Evolutionary conservation across 176 grass and related monocot genomes (phyloP), one percentile per base, ranked within the genome.

Genomic region (Dactylis glomerata): DNA sequence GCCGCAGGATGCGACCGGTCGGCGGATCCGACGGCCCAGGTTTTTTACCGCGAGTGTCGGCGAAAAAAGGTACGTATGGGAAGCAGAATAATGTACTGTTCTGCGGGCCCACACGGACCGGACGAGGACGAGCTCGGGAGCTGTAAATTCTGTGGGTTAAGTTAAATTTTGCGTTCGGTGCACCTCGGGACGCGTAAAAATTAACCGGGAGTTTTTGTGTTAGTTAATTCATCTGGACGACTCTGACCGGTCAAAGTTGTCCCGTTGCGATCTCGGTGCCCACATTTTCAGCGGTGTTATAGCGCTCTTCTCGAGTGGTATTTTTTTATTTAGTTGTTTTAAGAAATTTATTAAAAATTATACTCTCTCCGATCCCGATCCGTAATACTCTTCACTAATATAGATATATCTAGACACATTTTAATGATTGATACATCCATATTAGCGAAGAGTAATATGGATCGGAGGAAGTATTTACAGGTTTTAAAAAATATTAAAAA

Each of bases 1-100:
- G 77, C 88, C 83, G 83, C 83, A 15, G 83, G 88, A 86, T 89
- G 83, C 42, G 41, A 33, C 71, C 22, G 32, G 78, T 82, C 63
- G 32, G 63, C 31, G 1, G 3, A 83, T 79, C 75, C 54, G 84
- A 86, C 84, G 88, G 79, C 17, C 20, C 1, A 0, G 5, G 1
- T 3, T 36, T 68, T 73, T 90, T 66, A 84, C 84, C 58, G 80
- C 74, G 17, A 8, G 66, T 50, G 80, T 78, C 84, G 88, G 84
- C 83, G 84, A 83, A 79, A 56, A 79, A 49, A 22, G 31, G 63
- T 76, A 76, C 68, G 63, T 76, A 76, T 57, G 34, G 81, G 2
- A 24, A 23, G 2, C 34, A 63, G 4, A 28, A 33, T 45, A 6
- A 14, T 28, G 58, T 30, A 62, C 26, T 28, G 36, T 9, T 17